Evolutionary conservation across 192 early-diverging fungal species (phyloP), one percentile per base, ranked within the genome.

Genomic region (Backusella macrospora): DNA sequence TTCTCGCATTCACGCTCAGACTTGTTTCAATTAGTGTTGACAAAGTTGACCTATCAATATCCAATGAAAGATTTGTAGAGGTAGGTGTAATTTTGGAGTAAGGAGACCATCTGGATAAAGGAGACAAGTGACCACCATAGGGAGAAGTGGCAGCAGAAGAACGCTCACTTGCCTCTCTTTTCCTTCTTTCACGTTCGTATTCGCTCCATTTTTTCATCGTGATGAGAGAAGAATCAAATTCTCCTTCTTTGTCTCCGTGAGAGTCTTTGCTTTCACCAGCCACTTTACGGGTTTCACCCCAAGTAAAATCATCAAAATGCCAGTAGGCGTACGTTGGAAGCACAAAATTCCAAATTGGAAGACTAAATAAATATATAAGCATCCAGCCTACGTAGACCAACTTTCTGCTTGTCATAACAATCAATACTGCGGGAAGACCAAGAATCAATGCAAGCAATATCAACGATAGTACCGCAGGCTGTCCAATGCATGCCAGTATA

Each of bases 231-330:
- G 86, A 88, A 55, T 93, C 92, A 78, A 92, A 95, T 74, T 92
- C 90, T 55, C 92, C 94, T 40, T 90, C 84, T 44, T 89, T 87
- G 42, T 77, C 84, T 39, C 90, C 88, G 62, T 93, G 91, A 45
- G 85, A 84, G 8, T 82, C 86, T 42, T 90, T 89, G 9, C 48
- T 42, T 43, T 63, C 72, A 49, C 90, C 91, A 48, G 86, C 81
- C 8, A 92, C 89, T 78, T 84, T 84, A 46, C 94, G 86, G 0
- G 94, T 95, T 77, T 92, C 82, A 52, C 93, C 93, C 93, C 93
- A 95, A 29, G 90, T 89, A 70, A 95, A 95, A 49, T 95, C 92
- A 70, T 95, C 93, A 85, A 95, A 94, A 79, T 95, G 90, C 93
- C 93, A 95, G 83, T 90, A 95, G 15, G 93, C 89, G 34, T 93